Evolutionary conservation across 805 yeast genomes (phyloP).

Genomic region (Lipomyces starkeyi): DNA sequence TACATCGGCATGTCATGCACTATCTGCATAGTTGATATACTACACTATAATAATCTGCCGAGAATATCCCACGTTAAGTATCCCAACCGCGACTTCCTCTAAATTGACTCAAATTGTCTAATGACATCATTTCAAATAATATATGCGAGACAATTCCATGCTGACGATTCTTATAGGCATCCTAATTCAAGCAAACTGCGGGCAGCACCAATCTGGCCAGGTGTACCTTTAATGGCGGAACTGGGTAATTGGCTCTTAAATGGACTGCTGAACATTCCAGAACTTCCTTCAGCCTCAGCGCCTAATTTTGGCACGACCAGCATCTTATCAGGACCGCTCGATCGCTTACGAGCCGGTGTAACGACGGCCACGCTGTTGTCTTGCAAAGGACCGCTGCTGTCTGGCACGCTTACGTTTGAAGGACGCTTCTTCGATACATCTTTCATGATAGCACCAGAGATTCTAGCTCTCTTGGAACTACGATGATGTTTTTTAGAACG

Average conservation of each 20-base stretch:
- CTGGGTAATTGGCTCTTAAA: slow-evolving; percentile 32
- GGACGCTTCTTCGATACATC: slow-evolving; percentile 1
- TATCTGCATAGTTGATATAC: background rate
- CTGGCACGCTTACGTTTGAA: background rate
- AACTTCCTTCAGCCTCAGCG: background rate
- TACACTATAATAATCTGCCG: background rate
- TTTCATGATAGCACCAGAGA: background rate
- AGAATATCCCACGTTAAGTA: background rate
- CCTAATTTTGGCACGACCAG: background rate
- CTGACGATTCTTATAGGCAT: slow-evolving; percentile 14
- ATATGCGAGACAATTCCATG: background rate
- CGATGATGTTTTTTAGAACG: background rate
- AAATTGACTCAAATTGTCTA: background rate
- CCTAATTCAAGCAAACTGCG: slow-evolving; percentile 39
- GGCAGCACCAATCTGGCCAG: slow-evolving; percentile 41
- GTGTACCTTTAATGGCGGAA: slow-evolving; percentile 41
- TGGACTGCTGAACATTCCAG: slow-evolving; percentile 33
- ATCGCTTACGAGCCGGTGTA: slow-evolving; percentile 10
- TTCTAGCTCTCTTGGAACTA: background rate
- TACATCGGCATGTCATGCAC: background rate
- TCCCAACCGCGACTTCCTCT: background rate
- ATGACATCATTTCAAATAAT: background rate
- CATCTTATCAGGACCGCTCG: background rate
- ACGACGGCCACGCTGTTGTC: background rate
- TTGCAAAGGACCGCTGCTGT: background rate